phyloP scores from a whole-genome alignment of 2,329 filamentous ascomycete species.

The Penicillium sp. region DNA sequence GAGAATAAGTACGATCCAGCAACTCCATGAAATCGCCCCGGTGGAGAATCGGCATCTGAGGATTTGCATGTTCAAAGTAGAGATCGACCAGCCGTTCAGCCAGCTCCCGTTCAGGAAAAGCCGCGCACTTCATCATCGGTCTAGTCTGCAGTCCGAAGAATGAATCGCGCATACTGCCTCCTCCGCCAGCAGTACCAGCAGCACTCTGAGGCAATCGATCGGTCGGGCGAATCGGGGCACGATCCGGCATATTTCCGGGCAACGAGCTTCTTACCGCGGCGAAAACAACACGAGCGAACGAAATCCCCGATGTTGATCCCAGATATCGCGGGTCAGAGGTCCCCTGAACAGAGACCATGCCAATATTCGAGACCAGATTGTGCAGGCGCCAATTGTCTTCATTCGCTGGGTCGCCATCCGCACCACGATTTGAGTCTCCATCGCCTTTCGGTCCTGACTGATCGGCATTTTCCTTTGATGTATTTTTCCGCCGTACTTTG shows the following conservation, averaged over 20 bases:
- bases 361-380: conserved; percentile 66
- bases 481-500: conserved; percentile 15
- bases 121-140: conserved; percentile 79
- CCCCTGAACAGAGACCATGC: conserved; percentile 75
- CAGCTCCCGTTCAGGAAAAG: conserved; percentile 76
- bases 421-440: conserved; percentile 20
- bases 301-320: conserved; percentile 84
- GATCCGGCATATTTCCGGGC: conserved; percentile 59
- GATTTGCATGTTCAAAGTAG: conserved; percentile 95
- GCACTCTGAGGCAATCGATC: conserved; percentile 53
- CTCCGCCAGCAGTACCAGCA: conserved; percentile 50
- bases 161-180: conserved; percentile 86
- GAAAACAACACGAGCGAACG: conserved; percentile 90
- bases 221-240: conserved; percentile 59
- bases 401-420: conserved; percentile 45
- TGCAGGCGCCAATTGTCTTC: conserved; percentile 63
- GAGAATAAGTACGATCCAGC: conserved; percentile 76
- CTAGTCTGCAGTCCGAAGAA: conserved; percentile 96
- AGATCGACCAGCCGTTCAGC: conserved; percentile 71
- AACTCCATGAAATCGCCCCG: conserved; percentile 84
- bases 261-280: conserved; percentile 82
- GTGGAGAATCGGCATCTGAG: conserved; percentile 90
- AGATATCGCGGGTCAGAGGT: conserved; percentile 77
- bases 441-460: conserved; percentile 17
- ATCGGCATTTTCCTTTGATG: conserved; percentile 27